phyloP scores from a whole-genome alignment of 345 rosid genomes.

The Passiflora organensis region DNA sequence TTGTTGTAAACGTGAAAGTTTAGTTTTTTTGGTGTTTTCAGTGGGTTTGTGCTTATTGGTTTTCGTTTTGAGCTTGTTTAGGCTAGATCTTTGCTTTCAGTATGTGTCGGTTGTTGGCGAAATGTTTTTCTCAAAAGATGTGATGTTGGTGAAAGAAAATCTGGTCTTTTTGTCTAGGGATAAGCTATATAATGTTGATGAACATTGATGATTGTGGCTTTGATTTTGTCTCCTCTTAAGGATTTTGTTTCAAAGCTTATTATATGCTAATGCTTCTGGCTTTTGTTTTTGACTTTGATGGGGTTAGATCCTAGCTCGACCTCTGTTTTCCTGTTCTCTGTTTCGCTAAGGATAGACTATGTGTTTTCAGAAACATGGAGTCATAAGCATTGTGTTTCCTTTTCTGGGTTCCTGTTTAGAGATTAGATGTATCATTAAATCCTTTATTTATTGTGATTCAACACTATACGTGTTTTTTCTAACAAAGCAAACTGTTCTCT shows the following conservation, averaged over 20 bases:
- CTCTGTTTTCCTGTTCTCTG: no score
- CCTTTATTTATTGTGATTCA: not conserved
- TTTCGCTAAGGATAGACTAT: no score
- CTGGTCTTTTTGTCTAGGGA: not conserved
- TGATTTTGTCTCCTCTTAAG: not conserved
- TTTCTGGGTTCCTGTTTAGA: not conserved
- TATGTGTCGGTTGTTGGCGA: not conserved
- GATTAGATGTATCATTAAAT: no score
- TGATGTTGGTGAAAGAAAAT: not conserved
- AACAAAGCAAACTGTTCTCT: not conserved
- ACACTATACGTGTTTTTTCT: not conserved
- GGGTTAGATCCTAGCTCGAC: no score
- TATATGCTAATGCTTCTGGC: no score
- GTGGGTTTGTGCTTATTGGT: not conserved
- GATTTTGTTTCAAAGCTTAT: not conserved
- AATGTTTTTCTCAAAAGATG: conserved; percentile 5
- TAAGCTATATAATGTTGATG: not conserved
- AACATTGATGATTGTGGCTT: no score
- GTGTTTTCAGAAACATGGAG: no score
- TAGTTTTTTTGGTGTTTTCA: not conserved
- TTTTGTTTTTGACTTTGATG: no score
- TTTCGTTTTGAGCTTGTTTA: not conserved
- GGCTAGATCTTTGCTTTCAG: conserved; percentile 4
- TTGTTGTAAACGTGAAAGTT: not conserved
- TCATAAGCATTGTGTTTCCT: no score